A percentile compares a stretch with the other conserved stretches of the same genome.
Evolutionary conservation across 148 eudicot species (phyloP).

Genomic region (Pouteria glomerata): DNA sequence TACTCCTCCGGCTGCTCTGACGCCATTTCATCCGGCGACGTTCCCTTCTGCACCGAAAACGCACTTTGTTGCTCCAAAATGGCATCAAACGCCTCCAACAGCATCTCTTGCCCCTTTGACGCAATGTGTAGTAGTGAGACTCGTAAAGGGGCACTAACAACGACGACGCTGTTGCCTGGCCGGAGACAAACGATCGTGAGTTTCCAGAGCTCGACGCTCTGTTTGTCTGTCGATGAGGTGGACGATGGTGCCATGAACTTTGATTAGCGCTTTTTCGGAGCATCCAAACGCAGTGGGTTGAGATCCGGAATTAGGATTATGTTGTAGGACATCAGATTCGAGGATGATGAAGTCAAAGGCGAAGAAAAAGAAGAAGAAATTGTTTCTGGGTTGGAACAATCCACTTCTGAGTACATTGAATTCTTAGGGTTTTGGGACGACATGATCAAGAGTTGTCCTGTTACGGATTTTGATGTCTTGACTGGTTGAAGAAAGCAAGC

Average conservation of each 20-base stretch:
- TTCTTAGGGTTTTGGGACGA: no score
- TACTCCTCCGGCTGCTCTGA: constrained; percentile 26
- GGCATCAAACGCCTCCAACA: constrained; percentile 39
- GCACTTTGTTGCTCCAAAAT: constrained; percentile 50
- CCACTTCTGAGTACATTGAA: constrained; percentile 36
- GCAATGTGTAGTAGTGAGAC: constrained; percentile 65
- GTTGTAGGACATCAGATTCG: background rate
- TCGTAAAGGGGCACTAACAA: constrained; percentile 68
- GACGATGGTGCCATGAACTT: constrained; percentile 45
- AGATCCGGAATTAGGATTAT: constrained; percentile 4
- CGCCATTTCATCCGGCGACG: constrained; percentile 44
- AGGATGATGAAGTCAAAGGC: constrained; percentile 23
- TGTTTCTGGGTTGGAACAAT: constrained; percentile 31
- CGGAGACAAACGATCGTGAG: constrained; percentile 46
- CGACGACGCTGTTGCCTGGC: constrained; percentile 53
- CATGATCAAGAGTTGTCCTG: background rate
- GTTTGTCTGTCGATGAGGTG: constrained; percentile 64
- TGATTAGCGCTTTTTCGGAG: constrained; percentile 47
- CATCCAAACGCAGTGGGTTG: constrained; percentile 21
- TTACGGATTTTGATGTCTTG: background rate
- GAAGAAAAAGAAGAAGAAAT: constrained; percentile 15
- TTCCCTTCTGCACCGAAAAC: constrained; percentile 50
- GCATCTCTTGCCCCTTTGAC: constrained; percentile 47
- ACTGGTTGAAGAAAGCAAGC: background rate
- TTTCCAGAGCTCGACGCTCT: constrained; percentile 69